Evolutionary conservation across 371 early-diverging fungal genomes (phyloP), one percentile per base, ranked within the genome.

Genomic region (Actinomortierella ambigua): DNA sequence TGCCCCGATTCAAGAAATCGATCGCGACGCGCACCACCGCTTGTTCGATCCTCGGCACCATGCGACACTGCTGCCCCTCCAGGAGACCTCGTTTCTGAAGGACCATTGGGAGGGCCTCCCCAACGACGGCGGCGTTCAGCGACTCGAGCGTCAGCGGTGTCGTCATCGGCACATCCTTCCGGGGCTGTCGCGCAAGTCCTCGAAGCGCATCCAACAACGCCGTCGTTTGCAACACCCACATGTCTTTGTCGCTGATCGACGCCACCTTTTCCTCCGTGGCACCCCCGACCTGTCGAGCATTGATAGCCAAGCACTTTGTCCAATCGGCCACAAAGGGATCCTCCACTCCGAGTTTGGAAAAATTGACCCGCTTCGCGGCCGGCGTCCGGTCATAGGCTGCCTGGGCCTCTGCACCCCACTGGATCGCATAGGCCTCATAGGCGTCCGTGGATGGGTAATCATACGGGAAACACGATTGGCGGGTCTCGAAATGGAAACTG

Each of bases 361-460:
- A 93, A 61, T 90, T 92, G 23, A 86, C 71, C 28, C 93, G 79
- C 60, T 95, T 95, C 13, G 86, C 88, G 3, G 84, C 81, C 0
- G 95, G 95, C 29, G 76, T 80, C 27, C 85, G 75, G 6, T 77
- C 65, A 80, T 89, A 90, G 26, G 64, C 62, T 0, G 51, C 76
- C 59, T 81, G 61, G 6, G 69, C 75, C 26, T 65, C 77, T 17
- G 57, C 59, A 18, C 76, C 64, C n/a, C 65, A 75, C 5, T 55
- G 55, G 3, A 54, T 53, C 3, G 79, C 78, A 63, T 69, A 82
- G 0, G 42, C 59, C 24, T 75, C 77, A 73, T 84, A 90, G 5
- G 91, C 86, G 14, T 60, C 54, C 2, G 88, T 86, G 6, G 80
- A 80, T 5, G 86, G 82, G 52, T 71, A 79, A 53, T 88, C 89